These are phyloP conservation scores for Mangifera indica DNA, from an alignment of 345 rosid genomes.

Conservation along the genomic window DNA sequence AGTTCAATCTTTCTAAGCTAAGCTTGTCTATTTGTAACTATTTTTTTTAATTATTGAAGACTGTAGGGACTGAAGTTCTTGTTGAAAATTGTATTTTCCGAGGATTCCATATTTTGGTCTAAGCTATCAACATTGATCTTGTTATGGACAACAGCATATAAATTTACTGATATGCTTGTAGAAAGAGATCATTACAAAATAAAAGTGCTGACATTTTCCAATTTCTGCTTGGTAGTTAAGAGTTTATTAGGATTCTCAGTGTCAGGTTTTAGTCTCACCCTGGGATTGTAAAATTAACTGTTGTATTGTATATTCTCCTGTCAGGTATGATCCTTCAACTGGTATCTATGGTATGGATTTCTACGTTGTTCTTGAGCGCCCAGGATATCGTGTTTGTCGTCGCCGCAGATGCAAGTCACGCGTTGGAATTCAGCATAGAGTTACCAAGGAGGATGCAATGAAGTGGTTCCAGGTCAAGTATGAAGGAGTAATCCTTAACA, in stretches of 20 bases:
- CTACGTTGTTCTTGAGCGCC: constrained; percentile 70
- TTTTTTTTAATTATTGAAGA: too few relatives aligned
- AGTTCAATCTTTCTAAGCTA: too few relatives aligned
- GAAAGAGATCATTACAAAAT: not conserved
- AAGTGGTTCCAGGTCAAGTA: constrained; percentile 21
- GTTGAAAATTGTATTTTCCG: not conserved
- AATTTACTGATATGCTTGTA: not conserved
- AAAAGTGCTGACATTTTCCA: too few relatives aligned
- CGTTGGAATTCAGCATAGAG: constrained; percentile 85
- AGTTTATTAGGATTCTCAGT: too few relatives aligned
- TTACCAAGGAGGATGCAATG: constrained; percentile 91
- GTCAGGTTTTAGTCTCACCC: too few relatives aligned
- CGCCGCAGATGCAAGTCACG: constrained; percentile 82
- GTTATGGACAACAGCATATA: not conserved
- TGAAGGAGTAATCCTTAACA: constrained; percentile 1
- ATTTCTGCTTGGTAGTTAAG: too few relatives aligned
- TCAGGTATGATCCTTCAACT: constrained; percentile 74
- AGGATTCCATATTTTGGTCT: not conserved
- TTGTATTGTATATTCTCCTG: not conserved
- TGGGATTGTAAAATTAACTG: too few relatives aligned
- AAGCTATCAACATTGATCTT: not conserved
- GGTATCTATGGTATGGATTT: constrained; percentile 80
- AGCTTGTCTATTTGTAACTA: too few relatives aligned
- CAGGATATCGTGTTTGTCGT: constrained; percentile 84
- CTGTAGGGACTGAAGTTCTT: not conserved